Evolutionary conservation across 1,284 basidiomycete genomes (phyloP).

Genomic region (Puccinia hordei): DNA sequence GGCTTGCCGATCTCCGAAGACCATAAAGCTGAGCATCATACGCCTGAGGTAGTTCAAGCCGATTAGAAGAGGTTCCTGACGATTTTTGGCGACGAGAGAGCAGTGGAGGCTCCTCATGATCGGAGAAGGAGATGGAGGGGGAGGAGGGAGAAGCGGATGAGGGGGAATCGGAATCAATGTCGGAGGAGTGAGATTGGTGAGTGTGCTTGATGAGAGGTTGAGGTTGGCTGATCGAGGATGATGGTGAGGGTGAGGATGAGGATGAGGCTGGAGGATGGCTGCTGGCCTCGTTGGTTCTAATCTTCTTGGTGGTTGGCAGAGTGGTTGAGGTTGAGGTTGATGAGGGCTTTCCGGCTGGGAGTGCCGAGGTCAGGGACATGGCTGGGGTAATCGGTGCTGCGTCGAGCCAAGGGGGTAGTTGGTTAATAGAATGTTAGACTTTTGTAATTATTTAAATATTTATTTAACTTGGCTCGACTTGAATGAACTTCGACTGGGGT

Average conservation of each 20-base stretch:
- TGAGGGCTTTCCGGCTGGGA: neutral
- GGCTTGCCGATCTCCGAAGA: conserved; percentile 48
- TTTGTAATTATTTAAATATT: no score
- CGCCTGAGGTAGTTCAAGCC: conserved; percentile 32
- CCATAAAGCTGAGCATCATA: conserved; percentile 50
- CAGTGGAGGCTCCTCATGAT: neutral
- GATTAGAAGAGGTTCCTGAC: neutral
- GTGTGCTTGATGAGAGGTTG: neutral
- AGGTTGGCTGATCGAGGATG: conserved; percentile 16
- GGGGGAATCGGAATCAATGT: conserved; percentile 10
- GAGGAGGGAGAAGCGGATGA: conserved; percentile 37
- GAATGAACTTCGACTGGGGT: no score
- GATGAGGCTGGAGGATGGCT: neutral
- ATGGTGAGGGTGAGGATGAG: neutral
- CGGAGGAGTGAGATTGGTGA: conserved; percentile 8
- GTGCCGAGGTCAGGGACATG: conserved; percentile 21
- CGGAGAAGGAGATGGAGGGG: conserved; percentile 32
- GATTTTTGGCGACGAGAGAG: conserved; percentile 13
- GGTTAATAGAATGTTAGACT: no score
- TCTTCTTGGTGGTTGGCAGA: neutral
- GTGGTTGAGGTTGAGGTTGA: conserved; percentile 20
- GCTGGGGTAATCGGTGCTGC: neutral
- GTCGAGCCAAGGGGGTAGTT: neutral
- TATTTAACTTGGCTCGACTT: no score
- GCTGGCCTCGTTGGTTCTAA: neutral